Evolutionary conservation across 2,329 filamentous ascomycete genomes (phyloP), one percentile per base, ranked within the genome.

Genomic region (Ophiostoma angusticollis): DNA sequence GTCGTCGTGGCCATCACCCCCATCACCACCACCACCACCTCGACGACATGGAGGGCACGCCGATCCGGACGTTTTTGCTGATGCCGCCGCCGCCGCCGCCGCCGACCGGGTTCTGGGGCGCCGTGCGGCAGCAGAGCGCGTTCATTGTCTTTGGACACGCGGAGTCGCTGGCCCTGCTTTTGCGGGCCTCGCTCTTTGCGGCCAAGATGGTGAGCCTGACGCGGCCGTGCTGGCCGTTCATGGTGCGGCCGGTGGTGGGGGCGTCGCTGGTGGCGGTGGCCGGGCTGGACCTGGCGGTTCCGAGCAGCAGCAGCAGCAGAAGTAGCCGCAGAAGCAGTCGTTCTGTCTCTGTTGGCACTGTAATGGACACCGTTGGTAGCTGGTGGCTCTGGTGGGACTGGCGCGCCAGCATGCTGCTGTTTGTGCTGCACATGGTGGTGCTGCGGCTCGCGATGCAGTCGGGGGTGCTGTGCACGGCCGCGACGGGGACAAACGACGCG

Each of bases 201-300:
- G 47, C 70, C 35, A 94, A 93, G 56, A 59, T 86, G 8, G 59
- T 69, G 11, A 74, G 74, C 0, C 58, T 91, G 9, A 67, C 71
- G 3, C 66, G 70, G 33, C 72, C 79, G 1, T 94, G 86, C 55
- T 75, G 74, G 54, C 85, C 85, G 0, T 77, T 78, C 41, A 74
- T 76, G 31, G 67, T 74, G n/a, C 78, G 70, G 31, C 63, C 74
- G 6, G 71, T 71, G 55, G 59, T 86, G 5, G 65, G 75, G 5
- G 77, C 80, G 47, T 75, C 80, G 3, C 61, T 93, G 2, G 60
- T 93, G 5, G 58, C 70, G 4, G 56, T 89, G 7, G 84, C 84
- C 8, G 74, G 71, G 1, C 49, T 85, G 11, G 84, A 87, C 41
- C 54, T 78, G n/a, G 65, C 60, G 17, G 48, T 68, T 24, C 57